These are phyloP conservation scores for Colletotrichum gigasporum DNA, from an alignment of 2,329 filamentous ascomycete genomes.

Conservation along the genomic window DNA sequence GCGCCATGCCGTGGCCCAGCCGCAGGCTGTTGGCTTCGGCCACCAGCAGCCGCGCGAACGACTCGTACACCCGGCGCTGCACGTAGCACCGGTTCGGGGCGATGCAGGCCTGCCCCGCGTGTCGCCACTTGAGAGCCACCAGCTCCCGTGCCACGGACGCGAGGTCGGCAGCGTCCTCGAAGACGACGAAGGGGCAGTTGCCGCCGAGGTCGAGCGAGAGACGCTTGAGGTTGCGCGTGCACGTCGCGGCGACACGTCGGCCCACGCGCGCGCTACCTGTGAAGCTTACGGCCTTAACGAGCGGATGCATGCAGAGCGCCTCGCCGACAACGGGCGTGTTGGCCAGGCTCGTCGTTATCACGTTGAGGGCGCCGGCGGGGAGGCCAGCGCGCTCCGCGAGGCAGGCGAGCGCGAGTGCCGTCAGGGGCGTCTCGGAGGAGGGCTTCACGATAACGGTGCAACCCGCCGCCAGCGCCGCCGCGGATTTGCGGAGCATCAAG, in stretches of 20 bases:
- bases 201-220: constrained; percentile 75
- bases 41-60: constrained; percentile 64
- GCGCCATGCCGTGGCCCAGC: constrained; percentile 36
- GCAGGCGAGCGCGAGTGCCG: constrained; percentile 60
- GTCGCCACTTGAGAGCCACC: constrained; percentile 61
- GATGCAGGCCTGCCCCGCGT: constrained; percentile 69
- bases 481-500: constrained; percentile 58
- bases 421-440: constrained; percentile 37
- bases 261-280: constrained; percentile 79
- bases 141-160: constrained; percentile 68
- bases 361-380: constrained; percentile 78
- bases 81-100: constrained; percentile 68
- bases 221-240: constrained; percentile 72
- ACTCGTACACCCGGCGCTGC: constrained; percentile 56
- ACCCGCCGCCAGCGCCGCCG: constrained; percentile 72
- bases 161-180: constrained; percentile 72
- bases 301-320: constrained; percentile 72
- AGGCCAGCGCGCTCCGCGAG: constrained; percentile 78
- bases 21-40: constrained; percentile 28
- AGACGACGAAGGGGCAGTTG: constrained; percentile 72
- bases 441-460: constrained; percentile 71
- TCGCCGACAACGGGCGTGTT: constrained; percentile 64
- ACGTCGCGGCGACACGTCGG: constrained; percentile 69
- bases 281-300: constrained; percentile 79
- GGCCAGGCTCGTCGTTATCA: constrained; percentile 75